Evolutionary conservation across 164 flowering plant genomes (phyloP).

Genomic region (Magnolia kwangsiensis): DNA sequence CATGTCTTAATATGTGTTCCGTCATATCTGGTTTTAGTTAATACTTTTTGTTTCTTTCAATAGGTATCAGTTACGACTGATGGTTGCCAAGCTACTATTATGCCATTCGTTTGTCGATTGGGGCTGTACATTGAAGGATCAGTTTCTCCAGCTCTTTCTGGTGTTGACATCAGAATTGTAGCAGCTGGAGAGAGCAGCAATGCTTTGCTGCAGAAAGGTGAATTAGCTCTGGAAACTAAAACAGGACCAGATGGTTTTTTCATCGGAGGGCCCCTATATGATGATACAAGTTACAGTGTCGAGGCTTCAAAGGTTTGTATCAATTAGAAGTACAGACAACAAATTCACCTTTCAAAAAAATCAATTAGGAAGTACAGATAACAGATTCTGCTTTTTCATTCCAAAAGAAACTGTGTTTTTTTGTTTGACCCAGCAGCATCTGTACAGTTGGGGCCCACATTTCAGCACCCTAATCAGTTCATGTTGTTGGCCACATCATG

Average conservation of each 20-base stretch:
- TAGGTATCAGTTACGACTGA: slow-evolving; percentile 64
- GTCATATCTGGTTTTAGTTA: not conserved
- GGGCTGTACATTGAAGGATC: slow-evolving; percentile 90
- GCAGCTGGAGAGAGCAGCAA: slow-evolving; percentile 60
- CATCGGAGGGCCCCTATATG: slow-evolving; percentile 80
- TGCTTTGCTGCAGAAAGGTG: slow-evolving; percentile 57
- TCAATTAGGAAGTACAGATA: not conserved
- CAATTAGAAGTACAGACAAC: not conserved
- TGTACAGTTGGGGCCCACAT: not conserved
- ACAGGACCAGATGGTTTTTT: slow-evolving; percentile 74
- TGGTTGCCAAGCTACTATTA: slow-evolving; percentile 78
- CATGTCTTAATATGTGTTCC: not conserved
- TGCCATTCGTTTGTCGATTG: slow-evolving; percentile 63
- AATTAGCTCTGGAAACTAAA: slow-evolving; percentile 63
- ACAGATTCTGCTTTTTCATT: not conserved
- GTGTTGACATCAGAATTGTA: slow-evolving; percentile 56
- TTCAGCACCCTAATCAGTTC: not conserved
- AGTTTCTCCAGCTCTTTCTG: slow-evolving; percentile 82
- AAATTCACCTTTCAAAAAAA: not conserved
- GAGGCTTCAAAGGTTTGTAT: slow-evolving; percentile 82
- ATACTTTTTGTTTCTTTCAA: slow-evolving; percentile 6
- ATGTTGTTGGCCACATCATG: not conserved
- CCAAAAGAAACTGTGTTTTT: not conserved
- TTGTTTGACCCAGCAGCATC: not conserved
- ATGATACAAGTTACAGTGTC: slow-evolving; percentile 62